A percentile compares a stretch with the other conserved stretches of the same genome.
Conservation (phyloP, 257 asterid genomes). For the Anisodus tanguticus region DNA sequence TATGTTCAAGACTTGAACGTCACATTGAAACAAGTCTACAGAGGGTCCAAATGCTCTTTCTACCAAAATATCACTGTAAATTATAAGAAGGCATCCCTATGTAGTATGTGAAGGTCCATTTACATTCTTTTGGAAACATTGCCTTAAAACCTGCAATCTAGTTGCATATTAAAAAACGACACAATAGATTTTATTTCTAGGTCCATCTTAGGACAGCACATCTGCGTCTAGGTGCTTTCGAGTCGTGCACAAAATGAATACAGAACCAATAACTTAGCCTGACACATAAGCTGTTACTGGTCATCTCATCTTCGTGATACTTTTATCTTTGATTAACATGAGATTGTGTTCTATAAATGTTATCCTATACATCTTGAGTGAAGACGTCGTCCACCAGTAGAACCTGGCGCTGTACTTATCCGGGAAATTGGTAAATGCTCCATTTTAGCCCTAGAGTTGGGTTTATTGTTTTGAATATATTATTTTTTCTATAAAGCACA, state of each 20-base stretch:
- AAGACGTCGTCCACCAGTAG: constrained; percentile 94
- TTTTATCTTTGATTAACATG: neutral
- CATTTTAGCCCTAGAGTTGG: neutral
- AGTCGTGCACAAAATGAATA: constrained; percentile 3
- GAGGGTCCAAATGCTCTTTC: no score
- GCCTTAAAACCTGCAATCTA: neutral
- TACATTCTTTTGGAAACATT: constrained; percentile 5
- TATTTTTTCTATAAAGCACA: neutral
- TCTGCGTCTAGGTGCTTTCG: neutral
- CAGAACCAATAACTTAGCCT: neutral
- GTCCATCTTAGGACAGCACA: neutral
- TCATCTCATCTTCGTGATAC: neutral
- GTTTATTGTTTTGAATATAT: constrained; percentile 4
- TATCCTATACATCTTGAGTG: constrained; percentile 50
- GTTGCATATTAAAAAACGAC: neutral
- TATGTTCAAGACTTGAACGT: no score
- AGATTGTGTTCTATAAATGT: neutral
- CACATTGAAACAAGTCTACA: no score
- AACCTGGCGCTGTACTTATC: constrained; percentile 76
- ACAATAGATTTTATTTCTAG: neutral
- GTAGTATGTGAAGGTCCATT: neutral
- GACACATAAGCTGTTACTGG: neutral
- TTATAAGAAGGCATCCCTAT: no score
- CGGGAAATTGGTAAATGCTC: constrained; percentile 71
- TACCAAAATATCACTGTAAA: no score